Evolutionary conservation across 768 basidiomycete genomes (phyloP).

Genomic region (Panellus pusillus): DNA sequence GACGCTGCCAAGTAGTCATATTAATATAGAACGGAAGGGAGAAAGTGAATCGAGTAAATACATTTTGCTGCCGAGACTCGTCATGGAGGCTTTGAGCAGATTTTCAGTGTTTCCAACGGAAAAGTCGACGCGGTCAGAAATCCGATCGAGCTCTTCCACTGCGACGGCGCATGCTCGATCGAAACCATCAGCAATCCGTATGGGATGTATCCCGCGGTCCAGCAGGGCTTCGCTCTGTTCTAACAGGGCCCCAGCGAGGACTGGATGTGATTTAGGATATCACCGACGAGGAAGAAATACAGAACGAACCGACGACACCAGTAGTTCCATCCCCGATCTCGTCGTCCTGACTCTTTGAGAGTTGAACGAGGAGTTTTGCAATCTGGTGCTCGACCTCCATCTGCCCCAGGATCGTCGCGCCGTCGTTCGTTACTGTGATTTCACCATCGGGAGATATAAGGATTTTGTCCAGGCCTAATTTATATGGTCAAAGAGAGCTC

Average conservation of each 20-base stretch:
- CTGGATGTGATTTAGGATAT: slow-evolving; percentile 37
- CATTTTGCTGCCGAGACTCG: slow-evolving; percentile 98
- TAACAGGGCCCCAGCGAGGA: slow-evolving; percentile 95
- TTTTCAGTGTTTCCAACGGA: slow-evolving; percentile 80
- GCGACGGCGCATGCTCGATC: slow-evolving; percentile 93
- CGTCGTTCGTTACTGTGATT: slow-evolving; percentile 99
- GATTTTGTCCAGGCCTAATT: slow-evolving; percentile 88
- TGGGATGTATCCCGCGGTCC: slow-evolving; percentile 99
- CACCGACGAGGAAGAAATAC: background rate
- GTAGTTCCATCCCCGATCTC: slow-evolving; percentile 99
- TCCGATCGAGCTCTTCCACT: slow-evolving; percentile 84
- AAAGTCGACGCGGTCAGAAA: slow-evolving; percentile 89
- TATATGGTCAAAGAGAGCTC: slow-evolving; percentile 7
- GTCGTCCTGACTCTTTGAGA: slow-evolving; percentile 98
- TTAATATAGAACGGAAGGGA: background rate
- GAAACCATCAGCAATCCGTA: slow-evolving; percentile 98
- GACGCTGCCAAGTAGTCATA: slow-evolving; percentile 55
- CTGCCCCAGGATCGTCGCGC: slow-evolving; percentile 95
- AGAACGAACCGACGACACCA: slow-evolving; percentile 89
- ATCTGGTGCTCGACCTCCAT: slow-evolving; percentile 99
- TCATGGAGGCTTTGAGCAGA: slow-evolving; percentile 92
- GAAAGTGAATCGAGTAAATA: slow-evolving; percentile 28
- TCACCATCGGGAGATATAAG: slow-evolving; percentile 96
- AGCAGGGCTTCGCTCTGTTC: slow-evolving; percentile 94
- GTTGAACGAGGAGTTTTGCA: slow-evolving; percentile 93